These are phyloP conservation scores for Penicillium verrucosum DNA, from an alignment of 2,329 filamentous ascomycete species.

Conservation along the genomic window DNA sequence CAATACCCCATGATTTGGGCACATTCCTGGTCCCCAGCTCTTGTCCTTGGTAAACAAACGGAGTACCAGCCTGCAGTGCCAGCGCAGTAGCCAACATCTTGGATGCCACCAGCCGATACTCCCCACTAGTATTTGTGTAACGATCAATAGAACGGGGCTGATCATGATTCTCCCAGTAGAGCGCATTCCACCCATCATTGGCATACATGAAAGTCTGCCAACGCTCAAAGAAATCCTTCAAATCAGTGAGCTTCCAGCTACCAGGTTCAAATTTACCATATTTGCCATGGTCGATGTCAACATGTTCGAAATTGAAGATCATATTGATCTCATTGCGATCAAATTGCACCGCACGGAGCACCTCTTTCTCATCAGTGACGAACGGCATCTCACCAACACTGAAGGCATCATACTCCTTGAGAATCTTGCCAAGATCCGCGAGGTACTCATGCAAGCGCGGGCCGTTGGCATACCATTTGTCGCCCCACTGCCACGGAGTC, in stretches of 20 bases:
- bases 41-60: conserved; percentile 68
- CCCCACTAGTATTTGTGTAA: conserved; percentile 51
- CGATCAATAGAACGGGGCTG: conserved; percentile 60
- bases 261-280: conserved; percentile 50
- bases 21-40: conserved; percentile 67
- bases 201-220: conserved; percentile 60
- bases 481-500: conserved; percentile 35
- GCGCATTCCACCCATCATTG: conserved; percentile 61
- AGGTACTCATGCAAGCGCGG: conserved; percentile 59
- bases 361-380: conserved; percentile 47
- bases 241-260: conserved; percentile 49
- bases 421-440: conserved; percentile 51
- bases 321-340: conserved; percentile 63
- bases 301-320: conserved; percentile 71
- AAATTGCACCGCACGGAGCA: conserved; percentile 54
- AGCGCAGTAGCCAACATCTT: conserved; percentile 61
- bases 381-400: conserved; percentile 62
- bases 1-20: conserved; percentile 57
- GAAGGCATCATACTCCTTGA: conserved; percentile 57
- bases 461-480: conserved; percentile 53
- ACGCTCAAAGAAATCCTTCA: conserved; percentile 54
- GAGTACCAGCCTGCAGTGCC: conserved; percentile 57
- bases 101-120: conserved; percentile 50
- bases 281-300: conserved; percentile 56
- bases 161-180: conserved; percentile 66